Percentiles rank a stretch among this genome's conserved stretches.
Conservation (phyloP, 352 stramenopile genomes). For the Globisporangium perplexum region DNA sequence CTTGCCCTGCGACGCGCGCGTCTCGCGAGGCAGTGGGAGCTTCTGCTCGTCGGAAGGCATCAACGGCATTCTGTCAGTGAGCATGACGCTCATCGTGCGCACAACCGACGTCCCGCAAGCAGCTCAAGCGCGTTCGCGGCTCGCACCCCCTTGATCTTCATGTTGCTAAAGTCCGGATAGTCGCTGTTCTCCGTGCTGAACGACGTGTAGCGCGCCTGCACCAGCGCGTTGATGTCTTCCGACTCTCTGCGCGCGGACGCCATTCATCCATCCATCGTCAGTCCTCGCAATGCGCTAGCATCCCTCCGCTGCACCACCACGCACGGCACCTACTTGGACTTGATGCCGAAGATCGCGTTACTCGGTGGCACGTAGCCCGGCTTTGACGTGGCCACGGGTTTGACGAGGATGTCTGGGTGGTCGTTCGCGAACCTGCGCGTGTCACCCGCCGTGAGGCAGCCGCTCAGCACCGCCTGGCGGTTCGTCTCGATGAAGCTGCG, state of each 20-base stretch:
- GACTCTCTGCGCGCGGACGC: slow-evolving; percentile 31
- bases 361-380: slow-evolving; percentile 43
- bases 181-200: slow-evolving; percentile 62
- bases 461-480: slow-evolving; percentile 49
- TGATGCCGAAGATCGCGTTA: slow-evolving; percentile 66
- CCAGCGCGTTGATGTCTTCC: slow-evolving; percentile 63
- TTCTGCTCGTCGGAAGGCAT: slow-evolving; percentile 29
- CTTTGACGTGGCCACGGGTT: slow-evolving; percentile 49
- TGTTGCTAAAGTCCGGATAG: slow-evolving; percentile 73
- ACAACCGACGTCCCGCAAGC: no score
- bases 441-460: slow-evolving; percentile 55
- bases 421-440: slow-evolving; percentile 56
- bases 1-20: slow-evolving; percentile 56
- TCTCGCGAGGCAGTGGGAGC: slow-evolving; percentile 67
- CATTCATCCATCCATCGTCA: neutral
- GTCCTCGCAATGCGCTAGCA: neutral
- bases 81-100: no score
- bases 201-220: slow-evolving; percentile 63
- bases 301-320: neutral
- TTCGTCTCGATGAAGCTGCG: slow-evolving; percentile 83
- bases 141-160: slow-evolving; percentile 78
- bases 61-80: neutral
- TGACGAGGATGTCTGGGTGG: slow-evolving; percentile 70
- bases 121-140: no score
- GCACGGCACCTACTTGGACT: slow-evolving; percentile 44